Conservation (phyloP, 306 rosid species). For the Castanea mollissima region DNA sequence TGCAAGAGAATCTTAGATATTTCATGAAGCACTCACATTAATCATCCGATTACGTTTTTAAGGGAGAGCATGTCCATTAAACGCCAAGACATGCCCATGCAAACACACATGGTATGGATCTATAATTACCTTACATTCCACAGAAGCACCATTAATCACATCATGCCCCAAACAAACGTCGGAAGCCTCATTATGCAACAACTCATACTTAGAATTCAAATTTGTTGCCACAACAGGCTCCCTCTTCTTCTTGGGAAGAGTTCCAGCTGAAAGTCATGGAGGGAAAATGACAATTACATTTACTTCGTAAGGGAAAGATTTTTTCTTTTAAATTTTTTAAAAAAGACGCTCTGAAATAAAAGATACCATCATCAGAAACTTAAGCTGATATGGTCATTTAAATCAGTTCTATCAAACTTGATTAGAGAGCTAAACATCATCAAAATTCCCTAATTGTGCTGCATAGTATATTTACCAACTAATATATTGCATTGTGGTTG, state of each 20-base stretch:
- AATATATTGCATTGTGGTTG: neutral
- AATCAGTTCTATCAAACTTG: neutral
- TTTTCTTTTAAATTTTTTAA: neutral
- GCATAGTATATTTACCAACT: neutral
- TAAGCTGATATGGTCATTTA: neutral
- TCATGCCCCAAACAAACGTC: constrained; percentile 56
- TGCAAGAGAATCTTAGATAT: constrained; percentile 2
- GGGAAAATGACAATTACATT: constrained; percentile 24
- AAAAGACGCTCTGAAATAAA: neutral
- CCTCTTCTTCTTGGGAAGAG: constrained; percentile 51
- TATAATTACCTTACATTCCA: constrained; percentile 58
- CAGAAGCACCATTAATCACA: constrained; percentile 42
- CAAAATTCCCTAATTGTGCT: neutral
- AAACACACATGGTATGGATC: constrained; percentile 11
- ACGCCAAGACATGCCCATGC: neutral
- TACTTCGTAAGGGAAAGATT: neutral
- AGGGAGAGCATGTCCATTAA: neutral
- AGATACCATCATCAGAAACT: neutral
- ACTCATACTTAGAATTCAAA: constrained; percentile 40
- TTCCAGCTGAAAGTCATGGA: constrained; percentile 46
- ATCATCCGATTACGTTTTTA: neutral
- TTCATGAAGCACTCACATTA: constrained; percentile 8
- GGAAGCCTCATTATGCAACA: constrained; percentile 45
- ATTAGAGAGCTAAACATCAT: neutral
- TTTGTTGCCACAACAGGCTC: constrained; percentile 39